These are phyloP conservation scores for Sclerotiophoma versabilis DNA, from an alignment of 2,329 filamentous ascomycete species.

Conservation along the genomic window DNA sequence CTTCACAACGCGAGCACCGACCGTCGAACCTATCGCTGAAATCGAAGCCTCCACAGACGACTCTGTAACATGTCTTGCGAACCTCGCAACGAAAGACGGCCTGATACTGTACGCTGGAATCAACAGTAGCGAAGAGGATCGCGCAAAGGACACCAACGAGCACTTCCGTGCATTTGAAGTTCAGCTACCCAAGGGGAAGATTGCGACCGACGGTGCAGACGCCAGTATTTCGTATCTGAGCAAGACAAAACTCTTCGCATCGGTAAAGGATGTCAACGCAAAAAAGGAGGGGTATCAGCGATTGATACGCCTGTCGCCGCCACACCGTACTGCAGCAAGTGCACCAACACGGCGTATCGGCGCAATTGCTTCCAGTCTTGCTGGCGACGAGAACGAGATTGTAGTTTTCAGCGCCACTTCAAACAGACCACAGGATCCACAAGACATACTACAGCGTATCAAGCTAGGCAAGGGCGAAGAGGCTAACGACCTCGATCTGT, in stretches of 20 bases:
- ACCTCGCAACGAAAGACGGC: constrained; percentile 66
- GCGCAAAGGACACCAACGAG: constrained; percentile 78
- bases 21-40: constrained; percentile 68
- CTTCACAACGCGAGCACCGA: constrained; percentile 69
- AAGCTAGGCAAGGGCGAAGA: constrained; percentile 60
- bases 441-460: constrained; percentile 63
- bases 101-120: constrained; percentile 68
- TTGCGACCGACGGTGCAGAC: constrained; percentile 38
- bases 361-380: constrained; percentile 79
- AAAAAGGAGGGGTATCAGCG: constrained; percentile 68
- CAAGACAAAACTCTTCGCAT: constrained; percentile 60
- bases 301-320: constrained; percentile 63
- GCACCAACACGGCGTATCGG: constrained; percentile 70
- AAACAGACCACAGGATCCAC: constrained; percentile 52
- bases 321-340: constrained; percentile 53
- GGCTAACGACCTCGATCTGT: constrained; percentile 74
- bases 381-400: constrained; percentile 74
- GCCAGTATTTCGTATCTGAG: constrained; percentile 56
- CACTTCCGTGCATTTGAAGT: constrained; percentile 82
- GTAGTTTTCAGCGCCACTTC: constrained; percentile 76
- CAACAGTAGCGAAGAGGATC: constrained; percentile 77
- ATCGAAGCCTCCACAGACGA: constrained; percentile 87
- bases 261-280: constrained; percentile 43
- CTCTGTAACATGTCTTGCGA: constrained; percentile 82
- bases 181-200: constrained; percentile 58